Percentiles rank a stretch among this genome's conserved stretches.
phyloP scores from a whole-genome alignment of 2,329 filamentous ascomycete species.

The Macrophomina tecta region DNA sequence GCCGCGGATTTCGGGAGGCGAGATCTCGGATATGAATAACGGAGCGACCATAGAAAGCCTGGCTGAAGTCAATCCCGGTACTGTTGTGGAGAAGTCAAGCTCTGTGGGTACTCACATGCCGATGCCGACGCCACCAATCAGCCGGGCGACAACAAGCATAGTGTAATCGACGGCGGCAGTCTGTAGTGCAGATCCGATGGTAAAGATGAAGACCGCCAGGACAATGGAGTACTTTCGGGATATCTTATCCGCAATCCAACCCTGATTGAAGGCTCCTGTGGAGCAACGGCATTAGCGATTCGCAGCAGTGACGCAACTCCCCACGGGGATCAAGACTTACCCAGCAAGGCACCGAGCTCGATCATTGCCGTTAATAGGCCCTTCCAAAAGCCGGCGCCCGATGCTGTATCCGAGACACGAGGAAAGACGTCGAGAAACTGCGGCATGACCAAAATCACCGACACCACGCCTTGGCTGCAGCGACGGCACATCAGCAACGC shows the following conservation, averaged over 20 bases:
- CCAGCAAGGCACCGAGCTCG: slow-evolving; percentile 57
- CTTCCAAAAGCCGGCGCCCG: slow-evolving; percentile 53
- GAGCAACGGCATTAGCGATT: slow-evolving; percentile 31
- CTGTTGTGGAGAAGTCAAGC: neutral
- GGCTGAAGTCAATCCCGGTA: neutral
- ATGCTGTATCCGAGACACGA: slow-evolving; percentile 47
- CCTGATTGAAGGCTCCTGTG: slow-evolving; percentile 39
- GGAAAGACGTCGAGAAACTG: slow-evolving; percentile 57
- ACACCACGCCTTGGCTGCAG: slow-evolving; percentile 48
- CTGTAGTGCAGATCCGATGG: slow-evolving; percentile 58
- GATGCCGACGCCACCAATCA: slow-evolving; percentile 59
- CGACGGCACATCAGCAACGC: slow-evolving; percentile 36
- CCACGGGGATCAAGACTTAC: slow-evolving; percentile 30
- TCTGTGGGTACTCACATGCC: slow-evolving; percentile 49
- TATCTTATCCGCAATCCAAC: slow-evolving; percentile 59
- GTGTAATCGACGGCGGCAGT: slow-evolving; percentile 57
- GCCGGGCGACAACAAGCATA: slow-evolving; percentile 58
- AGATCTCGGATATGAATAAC: slow-evolving; percentile 60
- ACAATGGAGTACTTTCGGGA: slow-evolving; percentile 60
- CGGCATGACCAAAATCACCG: slow-evolving; percentile 58
- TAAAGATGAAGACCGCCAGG: slow-evolving; percentile 59
- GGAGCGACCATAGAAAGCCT: slow-evolving; percentile 52
- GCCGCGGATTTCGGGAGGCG: slow-evolving; percentile 57
- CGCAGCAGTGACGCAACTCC: slow-evolving; percentile 34
- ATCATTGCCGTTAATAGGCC: slow-evolving; percentile 61